Evolutionary conservation across 306 rosid genomes (phyloP).

Genomic region (Cucumis melo): DNA sequence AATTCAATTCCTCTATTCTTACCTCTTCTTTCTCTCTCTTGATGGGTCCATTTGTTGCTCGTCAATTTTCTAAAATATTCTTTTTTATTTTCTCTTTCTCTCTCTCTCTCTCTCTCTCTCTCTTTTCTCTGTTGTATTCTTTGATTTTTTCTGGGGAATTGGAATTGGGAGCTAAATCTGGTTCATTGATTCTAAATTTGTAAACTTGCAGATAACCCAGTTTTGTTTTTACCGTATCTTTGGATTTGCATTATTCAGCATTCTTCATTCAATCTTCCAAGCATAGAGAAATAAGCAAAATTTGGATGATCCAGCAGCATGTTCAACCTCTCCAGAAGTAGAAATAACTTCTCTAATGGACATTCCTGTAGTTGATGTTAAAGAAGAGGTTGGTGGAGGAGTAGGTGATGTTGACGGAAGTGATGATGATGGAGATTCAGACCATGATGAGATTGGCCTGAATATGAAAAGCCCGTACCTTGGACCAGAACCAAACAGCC

Average conservation of each 20-base stretch:
- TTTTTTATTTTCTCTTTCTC: not conserved
- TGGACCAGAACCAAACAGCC: slow-evolving; percentile 71
- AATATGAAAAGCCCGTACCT: slow-evolving; percentile 73
- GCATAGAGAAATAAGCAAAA: slow-evolving; percentile 73
- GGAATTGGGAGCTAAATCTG: slow-evolving; percentile 5
- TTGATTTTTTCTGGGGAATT: slow-evolving; percentile 1
- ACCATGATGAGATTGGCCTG: slow-evolving; percentile 35
- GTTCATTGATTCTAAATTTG: not conserved
- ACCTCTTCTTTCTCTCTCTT: not conserved
- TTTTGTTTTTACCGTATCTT: not conserved
- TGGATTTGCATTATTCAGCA: not conserved
- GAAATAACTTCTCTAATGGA: slow-evolving; percentile 22
- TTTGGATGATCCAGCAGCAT: slow-evolving; percentile 28
- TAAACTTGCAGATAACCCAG: slow-evolving; percentile 1
- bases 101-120: not conserved
- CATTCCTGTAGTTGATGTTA: slow-evolving; percentile 18
- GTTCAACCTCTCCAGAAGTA: slow-evolving; percentile 10
- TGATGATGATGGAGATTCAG: slow-evolving; percentile 8
- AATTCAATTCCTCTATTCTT: not conserved
- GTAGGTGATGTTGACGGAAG: slow-evolving; percentile 14
- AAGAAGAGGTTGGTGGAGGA: not conserved
- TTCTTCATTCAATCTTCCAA: slow-evolving; percentile 53
- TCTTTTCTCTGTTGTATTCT: not conserved
- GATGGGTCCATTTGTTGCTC: not conserved
- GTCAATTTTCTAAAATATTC: not conserved